Conservation (phyloP, 352 stramenopile genomes). For the Phytophthora tubulina region DNA sequence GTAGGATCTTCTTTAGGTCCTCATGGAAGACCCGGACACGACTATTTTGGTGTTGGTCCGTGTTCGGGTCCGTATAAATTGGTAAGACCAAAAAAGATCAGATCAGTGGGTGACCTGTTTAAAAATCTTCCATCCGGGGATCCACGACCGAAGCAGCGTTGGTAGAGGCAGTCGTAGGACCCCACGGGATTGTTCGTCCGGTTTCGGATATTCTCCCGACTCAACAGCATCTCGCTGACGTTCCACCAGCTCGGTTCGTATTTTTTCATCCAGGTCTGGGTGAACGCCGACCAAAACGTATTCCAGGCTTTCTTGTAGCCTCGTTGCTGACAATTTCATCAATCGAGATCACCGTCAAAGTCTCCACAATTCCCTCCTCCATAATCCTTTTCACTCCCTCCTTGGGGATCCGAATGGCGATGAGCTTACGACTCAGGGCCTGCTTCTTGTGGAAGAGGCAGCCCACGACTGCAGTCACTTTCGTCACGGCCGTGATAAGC, state of each 20-base stretch:
- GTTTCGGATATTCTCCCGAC: neutral
- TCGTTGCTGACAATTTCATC: neutral
- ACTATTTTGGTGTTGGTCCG: no score
- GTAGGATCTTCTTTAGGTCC: no score
- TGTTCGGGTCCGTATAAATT: no score
- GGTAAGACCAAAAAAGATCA: no score
- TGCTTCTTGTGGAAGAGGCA: conserved; percentile 19
- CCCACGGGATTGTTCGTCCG: conserved; percentile 18
- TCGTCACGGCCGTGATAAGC: neutral
- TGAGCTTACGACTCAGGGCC: neutral
- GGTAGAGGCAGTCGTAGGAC: neutral
- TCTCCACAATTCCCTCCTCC: neutral
- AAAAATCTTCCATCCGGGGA: neutral
- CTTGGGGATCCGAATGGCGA: neutral
- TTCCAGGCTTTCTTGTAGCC: conserved; percentile 2
- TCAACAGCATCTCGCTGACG: conserved; percentile 5
- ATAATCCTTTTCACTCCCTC: neutral
- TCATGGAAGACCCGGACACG: no score
- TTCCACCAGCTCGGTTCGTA: conserved; percentile 11
- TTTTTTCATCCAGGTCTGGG: neutral
- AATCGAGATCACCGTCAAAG: neutral
- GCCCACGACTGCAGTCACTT: neutral
- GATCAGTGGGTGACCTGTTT: no score
- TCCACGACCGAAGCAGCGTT: neutral
- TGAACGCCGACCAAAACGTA: conserved; percentile 14